These are phyloP conservation scores for Torulaspora franciscae DNA, from an alignment of 805 yeast species.

Conservation along the genomic window DNA sequence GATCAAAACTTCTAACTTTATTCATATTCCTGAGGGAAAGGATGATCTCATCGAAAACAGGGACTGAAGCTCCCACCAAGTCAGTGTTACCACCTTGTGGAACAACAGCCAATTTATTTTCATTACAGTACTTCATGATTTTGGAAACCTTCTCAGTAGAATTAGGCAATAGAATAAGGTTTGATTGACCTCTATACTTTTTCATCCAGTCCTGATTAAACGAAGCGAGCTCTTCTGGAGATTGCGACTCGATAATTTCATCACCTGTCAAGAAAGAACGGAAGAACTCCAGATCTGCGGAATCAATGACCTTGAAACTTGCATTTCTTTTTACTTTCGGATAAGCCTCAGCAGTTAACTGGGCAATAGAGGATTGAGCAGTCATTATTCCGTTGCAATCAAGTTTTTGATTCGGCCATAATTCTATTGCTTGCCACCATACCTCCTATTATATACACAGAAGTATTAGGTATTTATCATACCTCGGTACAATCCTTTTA, in stretches of 20 bases:
- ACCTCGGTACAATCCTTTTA: too few species aligned
- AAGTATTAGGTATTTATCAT: too few species aligned
- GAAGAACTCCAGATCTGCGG: conserved; percentile 54
- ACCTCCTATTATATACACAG: background rate
- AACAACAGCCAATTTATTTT: conserved; percentile 65
- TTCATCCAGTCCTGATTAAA: conserved; percentile 82
- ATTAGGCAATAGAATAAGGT: conserved; percentile 69
- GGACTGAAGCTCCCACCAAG: conserved; percentile 82
- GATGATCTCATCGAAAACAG: conserved; percentile 80
- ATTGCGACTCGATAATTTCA: conserved; percentile 13
- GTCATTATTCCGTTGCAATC: conserved; percentile 9
- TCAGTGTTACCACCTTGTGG: conserved; percentile 96
- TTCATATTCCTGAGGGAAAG: conserved; percentile 60
- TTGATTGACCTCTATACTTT: conserved; percentile 75
- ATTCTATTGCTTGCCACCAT: background rate
- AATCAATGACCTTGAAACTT: conserved; percentile 46
- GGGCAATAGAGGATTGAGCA: conserved; percentile 10
- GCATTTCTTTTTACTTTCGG: conserved; percentile 47
- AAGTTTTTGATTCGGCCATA: background rate
- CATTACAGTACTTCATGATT: conserved; percentile 70
- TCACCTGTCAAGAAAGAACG: conserved; percentile 45
- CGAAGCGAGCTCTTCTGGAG: conserved; percentile 14
- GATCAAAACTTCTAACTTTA: conserved; percentile 69
- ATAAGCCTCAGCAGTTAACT: conserved; percentile 63
- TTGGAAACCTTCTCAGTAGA: conserved; percentile 66